Base-by-base conservation (phyloP, 2,329 filamentous ascomycete genomes). In the Rutstroemia sp. region DNA sequence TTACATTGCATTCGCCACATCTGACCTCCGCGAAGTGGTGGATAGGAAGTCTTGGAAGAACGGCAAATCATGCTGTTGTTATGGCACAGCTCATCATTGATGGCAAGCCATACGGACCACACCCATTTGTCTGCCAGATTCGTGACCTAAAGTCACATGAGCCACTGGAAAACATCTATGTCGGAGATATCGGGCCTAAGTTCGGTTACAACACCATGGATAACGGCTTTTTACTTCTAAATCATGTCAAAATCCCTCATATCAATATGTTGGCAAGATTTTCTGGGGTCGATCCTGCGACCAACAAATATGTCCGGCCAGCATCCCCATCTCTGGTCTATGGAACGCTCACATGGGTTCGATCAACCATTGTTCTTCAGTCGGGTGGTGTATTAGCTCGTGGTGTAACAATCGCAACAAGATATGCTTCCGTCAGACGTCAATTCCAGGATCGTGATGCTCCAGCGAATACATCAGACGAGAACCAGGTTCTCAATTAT, bases 21-120 rank as follows among this genome's bases (percentile, higher is more conserved):
- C 75, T 91, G 56, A 91, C 88, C 1, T 81, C 87, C 0, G 86
- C 85, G 36, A 92, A 92, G 68, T 92, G 87, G 87, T 92, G 88
- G 88, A 90, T 90, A 64, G 88, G 88, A 1, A 88, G 86, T 10
- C 77, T 92, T 3, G 88, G 88, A 51, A 79, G 86, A 64, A 85
- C 84, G 2, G 88, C 88, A 46, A 92, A 89, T 68, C 79, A 89
- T 66, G 88, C 88, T 1, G 82, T 89, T 2, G 86, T 92, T 3
- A 89, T 92, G 78, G 88, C 88, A 0, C 87, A 91, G 71, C 76
- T 92, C 27, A 79, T 84, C 60, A 78, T 90, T 59, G 73, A 76
- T 58, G 86, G 86, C 62, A 88, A 87, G 71, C 73, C 76, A 17
- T 84, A 83, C 61, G 88, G 88, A 0, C 87, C 88, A 39, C 87